These are phyloP conservation scores for Juncus inflexus DNA, from an alignment of 176 grass and related monocot species.

Conservation along the genomic window DNA sequence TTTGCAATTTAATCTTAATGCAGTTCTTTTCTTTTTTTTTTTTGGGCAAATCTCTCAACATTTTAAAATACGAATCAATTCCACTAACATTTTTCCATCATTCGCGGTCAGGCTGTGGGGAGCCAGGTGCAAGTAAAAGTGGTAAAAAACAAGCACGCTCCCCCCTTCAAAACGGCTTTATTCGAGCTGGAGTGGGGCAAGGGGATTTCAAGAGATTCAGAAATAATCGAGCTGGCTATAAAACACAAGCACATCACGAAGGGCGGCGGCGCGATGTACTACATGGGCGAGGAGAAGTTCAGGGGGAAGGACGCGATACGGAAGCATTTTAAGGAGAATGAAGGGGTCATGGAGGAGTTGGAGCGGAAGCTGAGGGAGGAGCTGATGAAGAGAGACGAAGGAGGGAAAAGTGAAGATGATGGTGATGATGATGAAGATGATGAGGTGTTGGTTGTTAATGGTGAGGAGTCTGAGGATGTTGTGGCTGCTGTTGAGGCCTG, in stretches of 20 bases:
- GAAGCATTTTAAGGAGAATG: slow-evolving; percentile 53
- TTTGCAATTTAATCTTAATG: no score
- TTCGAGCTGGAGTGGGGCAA: slow-evolving; percentile 94
- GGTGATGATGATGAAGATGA: slow-evolving; percentile 3
- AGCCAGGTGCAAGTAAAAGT: slow-evolving; percentile 87
- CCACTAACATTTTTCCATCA: neutral
- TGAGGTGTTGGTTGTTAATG: neutral
- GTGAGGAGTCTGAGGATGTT: slow-evolving; percentile 1
- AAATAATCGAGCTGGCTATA: slow-evolving; percentile 60
- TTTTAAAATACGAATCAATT: no score
- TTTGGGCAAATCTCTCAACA: no score
- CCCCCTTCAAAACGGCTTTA: slow-evolving; percentile 69
- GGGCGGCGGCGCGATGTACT: slow-evolving; percentile 30
- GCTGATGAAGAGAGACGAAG: slow-evolving; percentile 28
- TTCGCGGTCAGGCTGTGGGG: slow-evolving; percentile 55
- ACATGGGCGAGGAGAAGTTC: slow-evolving; percentile 41
- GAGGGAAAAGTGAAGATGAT: slow-evolving; percentile 15
- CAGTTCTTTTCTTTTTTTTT: no score
- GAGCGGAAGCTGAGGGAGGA: slow-evolving; percentile 42
- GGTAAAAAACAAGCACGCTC: slow-evolving; percentile 94
- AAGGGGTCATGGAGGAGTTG: slow-evolving; percentile 47
- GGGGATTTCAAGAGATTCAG: slow-evolving; percentile 70
- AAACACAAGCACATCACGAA: slow-evolving; percentile 70
- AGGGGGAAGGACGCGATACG: slow-evolving; percentile 61
- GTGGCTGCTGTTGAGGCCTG: slow-evolving; percentile 12